Conservation (phyloP, 2,329 filamentous ascomycete genomes). For the Cladophialophora exuberans region DNA sequence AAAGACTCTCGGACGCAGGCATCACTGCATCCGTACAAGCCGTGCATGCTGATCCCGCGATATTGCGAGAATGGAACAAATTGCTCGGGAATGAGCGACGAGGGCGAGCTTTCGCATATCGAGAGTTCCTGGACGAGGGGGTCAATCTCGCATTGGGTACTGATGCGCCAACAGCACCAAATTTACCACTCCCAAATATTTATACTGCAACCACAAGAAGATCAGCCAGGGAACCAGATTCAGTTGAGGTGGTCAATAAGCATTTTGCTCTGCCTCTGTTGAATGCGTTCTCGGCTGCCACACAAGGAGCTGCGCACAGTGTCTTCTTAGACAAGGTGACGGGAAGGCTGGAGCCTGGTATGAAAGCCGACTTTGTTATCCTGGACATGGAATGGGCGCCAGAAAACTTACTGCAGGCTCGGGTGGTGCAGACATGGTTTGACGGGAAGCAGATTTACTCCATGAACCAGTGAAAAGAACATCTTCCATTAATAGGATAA, state of each 20-base stretch:
- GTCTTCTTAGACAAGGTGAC: constrained; percentile 46
- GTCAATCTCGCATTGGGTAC: constrained; percentile 52
- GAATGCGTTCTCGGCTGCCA: constrained; percentile 49
- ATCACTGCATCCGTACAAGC: constrained; percentile 49
- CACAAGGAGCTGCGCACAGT: constrained; percentile 50
- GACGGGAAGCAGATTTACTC: constrained; percentile 41
- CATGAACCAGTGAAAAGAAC: constrained; percentile 13
- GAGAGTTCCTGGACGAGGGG: constrained; percentile 52
- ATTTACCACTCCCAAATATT: constrained; percentile 50
- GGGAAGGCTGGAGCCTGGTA: constrained; percentile 45
- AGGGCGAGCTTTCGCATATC: constrained; percentile 55
- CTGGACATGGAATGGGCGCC: constrained; percentile 45
- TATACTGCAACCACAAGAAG: constrained; percentile 55
- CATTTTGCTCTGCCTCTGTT: constrained; percentile 48
- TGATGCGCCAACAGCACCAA: constrained; percentile 53
- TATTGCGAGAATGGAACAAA: constrained; percentile 52
- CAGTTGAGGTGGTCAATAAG: constrained; percentile 45
- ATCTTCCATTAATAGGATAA: not conserved
- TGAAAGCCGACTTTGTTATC: constrained; percentile 48
- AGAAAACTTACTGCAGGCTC: constrained; percentile 46
- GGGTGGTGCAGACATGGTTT: constrained; percentile 51
- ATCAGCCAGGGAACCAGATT: constrained; percentile 46
- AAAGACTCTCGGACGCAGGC: constrained; percentile 49
- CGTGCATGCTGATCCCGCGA: constrained; percentile 47
- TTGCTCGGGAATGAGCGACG: constrained; percentile 51